Conservation (phyloP, 1,284 basidiomycete genomes). For the Ganoderma leucocontextum region DNA sequence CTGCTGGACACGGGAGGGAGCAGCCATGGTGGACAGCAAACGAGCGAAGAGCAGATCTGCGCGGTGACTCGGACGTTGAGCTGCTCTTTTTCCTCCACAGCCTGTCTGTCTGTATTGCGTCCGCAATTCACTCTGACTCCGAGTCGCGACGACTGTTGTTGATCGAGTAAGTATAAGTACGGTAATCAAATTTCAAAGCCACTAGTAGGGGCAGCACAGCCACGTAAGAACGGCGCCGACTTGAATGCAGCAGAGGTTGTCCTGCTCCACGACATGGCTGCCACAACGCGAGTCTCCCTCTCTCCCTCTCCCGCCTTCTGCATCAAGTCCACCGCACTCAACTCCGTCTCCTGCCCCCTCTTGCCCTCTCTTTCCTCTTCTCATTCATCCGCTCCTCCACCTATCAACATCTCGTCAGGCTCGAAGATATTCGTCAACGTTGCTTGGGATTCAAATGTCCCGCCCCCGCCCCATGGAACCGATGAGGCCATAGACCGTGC, state of each 20-base stretch:
- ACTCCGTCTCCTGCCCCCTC: constrained; percentile 47
- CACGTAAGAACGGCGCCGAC: background rate
- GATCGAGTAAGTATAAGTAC: background rate
- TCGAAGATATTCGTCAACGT: constrained; percentile 78
- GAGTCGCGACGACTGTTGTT: no score
- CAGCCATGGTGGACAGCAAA: constrained; percentile 22
- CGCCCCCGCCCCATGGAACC: constrained; percentile 65
- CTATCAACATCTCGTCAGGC: constrained; percentile 50
- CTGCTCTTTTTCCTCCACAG: background rate
- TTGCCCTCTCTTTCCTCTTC: constrained; percentile 37
- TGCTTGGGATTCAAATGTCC: constrained; percentile 70
- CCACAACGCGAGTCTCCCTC: constrained; percentile 48
- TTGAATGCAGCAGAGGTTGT: no score
- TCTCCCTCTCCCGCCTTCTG: constrained; percentile 68
- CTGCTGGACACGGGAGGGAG: constrained; percentile 12
- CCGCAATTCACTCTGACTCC: background rate
- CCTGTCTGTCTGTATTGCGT: background rate
- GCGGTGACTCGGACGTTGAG: background rate
- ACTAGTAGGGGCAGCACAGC: background rate
- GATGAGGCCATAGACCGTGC: constrained; percentile 65
- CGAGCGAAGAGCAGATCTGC: constrained; percentile 6
- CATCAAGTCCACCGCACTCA: constrained; percentile 58
- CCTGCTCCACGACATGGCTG: constrained; percentile 19
- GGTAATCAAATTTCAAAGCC: no score
- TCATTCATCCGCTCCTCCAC: constrained; percentile 42